These are phyloP conservation scores for Corynespora cassiicola DNA, from an alignment of 2,329 filamentous ascomycete species.

Conservation along the genomic window DNA sequence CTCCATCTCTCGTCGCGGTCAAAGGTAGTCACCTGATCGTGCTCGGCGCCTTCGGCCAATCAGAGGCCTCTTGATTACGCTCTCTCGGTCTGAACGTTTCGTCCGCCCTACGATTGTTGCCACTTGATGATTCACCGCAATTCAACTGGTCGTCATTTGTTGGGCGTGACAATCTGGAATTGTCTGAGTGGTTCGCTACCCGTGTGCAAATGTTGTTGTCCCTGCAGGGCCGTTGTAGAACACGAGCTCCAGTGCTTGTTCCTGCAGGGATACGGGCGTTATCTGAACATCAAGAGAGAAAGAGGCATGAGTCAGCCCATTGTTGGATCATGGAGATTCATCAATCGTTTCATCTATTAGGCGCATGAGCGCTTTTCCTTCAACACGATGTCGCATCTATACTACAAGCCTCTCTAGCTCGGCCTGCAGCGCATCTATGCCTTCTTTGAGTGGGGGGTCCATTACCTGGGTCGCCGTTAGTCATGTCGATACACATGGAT, in stretches of 20 bases:
- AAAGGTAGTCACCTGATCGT: constrained; percentile 25
- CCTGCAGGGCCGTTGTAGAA: too few relatives aligned
- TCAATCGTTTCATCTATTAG: constrained; percentile 2
- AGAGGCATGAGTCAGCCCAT: neutral
- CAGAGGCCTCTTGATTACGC: constrained; percentile 38
- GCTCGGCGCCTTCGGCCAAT: constrained; percentile 32
- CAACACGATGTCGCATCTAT: constrained; percentile 9
- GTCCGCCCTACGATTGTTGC: constrained; percentile 21
- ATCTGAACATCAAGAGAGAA: too few relatives aligned
- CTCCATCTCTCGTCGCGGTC: constrained; percentile 5
- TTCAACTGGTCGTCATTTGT: constrained; percentile 27
- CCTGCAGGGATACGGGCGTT: too few relatives aligned
- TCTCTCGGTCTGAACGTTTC: constrained; percentile 1
- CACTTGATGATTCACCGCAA: constrained; percentile 30
- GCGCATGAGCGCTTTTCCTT: neutral
- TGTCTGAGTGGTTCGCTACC: too few relatives aligned
- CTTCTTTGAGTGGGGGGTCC: constrained; percentile 26
- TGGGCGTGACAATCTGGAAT: too few relatives aligned
- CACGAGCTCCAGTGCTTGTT: too few relatives aligned
- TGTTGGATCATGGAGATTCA: neutral
- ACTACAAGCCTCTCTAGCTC: constrained; percentile 29
- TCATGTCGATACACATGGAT: neutral
- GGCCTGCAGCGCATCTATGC: constrained; percentile 28
- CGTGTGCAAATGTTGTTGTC: too few relatives aligned
- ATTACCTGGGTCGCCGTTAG: constrained; percentile 27